These are phyloP conservation scores for Trichoderma sp. DNA, from an alignment of 2,329 filamentous ascomycete genomes.

Conservation along the genomic window DNA sequence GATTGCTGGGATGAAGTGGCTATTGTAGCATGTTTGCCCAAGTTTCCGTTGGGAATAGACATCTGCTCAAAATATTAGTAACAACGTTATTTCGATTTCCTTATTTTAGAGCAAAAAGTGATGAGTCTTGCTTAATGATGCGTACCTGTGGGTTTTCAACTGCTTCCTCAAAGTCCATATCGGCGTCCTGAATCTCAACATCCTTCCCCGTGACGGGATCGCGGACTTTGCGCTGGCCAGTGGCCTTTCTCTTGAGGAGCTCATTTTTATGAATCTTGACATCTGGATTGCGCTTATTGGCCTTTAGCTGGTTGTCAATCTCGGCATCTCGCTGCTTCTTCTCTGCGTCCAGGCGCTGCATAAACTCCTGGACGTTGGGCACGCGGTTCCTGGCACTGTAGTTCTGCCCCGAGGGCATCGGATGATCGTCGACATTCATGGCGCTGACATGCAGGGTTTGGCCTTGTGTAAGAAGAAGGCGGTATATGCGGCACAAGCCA, in stretches of 20 bases:
- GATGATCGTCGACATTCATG: conserved; percentile 48
- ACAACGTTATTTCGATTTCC: not conserved
- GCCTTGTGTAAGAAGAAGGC: not conserved
- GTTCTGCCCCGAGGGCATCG: conserved; percentile 61
- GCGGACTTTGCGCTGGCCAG: conserved; percentile 70
- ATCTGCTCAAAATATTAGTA: conserved; percentile 52
- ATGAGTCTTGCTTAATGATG: too few species aligned
- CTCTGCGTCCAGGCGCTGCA: conserved; percentile 75
- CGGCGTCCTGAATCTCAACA: conserved; percentile 82
- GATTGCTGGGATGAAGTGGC: conserved; percentile 73
- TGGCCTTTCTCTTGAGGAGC: conserved; percentile 41
- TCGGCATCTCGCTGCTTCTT: conserved; percentile 75
- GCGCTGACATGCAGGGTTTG: not conserved
- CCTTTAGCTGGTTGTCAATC: conserved; percentile 63
- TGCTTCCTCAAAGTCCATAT: conserved; percentile 67
- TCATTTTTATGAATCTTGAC: conserved; percentile 50
- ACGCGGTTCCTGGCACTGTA: conserved; percentile 85
- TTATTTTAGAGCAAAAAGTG: too few species aligned
- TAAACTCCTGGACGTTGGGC: conserved; percentile 84
- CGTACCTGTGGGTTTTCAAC: conserved; percentile 72
- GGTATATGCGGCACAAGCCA: not conserved
- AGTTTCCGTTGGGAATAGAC: conserved; percentile 86
- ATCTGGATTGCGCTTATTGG: conserved; percentile 43
- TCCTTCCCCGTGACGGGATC: conserved; percentile 88
- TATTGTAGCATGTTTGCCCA: conserved; percentile 73